Conservation (phyloP, 345 rosid genomes). For the Noccaea caerulescens region DNA sequence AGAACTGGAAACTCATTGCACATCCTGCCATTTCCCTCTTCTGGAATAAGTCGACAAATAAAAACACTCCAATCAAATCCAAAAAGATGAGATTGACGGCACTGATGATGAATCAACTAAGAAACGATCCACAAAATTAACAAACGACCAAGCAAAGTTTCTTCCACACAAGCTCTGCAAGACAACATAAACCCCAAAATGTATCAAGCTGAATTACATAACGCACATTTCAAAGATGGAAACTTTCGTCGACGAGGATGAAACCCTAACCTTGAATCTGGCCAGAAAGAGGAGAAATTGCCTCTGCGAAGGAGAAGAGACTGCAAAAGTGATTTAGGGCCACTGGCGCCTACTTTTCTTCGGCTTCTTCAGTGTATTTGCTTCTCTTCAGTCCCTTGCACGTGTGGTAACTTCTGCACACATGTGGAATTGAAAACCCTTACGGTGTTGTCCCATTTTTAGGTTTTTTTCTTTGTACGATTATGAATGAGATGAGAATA, state of each 20-base stretch:
- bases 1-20: conserved; percentile 45
- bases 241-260: conserved; percentile 13
- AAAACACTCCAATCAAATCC: conserved; percentile 21
- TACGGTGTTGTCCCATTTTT: background rate
- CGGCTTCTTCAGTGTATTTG: conserved; percentile 23
- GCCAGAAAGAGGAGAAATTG: conserved; percentile 28
- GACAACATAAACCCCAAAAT: background rate
- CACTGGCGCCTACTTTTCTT: conserved; percentile 37
- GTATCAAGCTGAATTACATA: conserved; percentile 13
- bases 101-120: conserved; percentile 3
- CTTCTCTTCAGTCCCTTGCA: background rate
- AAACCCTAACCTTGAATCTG: conserved; percentile 26
- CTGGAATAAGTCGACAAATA: conserved; percentile 46
- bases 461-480: too few relatives aligned
- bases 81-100: conserved; percentile 1
- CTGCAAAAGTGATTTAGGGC: conserved; percentile 44
- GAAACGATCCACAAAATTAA: background rate
- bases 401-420: conserved; percentile 25
- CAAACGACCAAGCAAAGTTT: background rate
- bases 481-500: background rate
- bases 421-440: conserved; percentile 33
- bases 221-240: background rate
- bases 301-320: conserved; percentile 15
- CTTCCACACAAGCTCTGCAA: conserved; percentile 30
- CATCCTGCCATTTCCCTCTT: conserved; percentile 51